phyloP scores from a whole-genome alignment of 140 eudicot species.

The Ambrosia hybrid region DNA sequence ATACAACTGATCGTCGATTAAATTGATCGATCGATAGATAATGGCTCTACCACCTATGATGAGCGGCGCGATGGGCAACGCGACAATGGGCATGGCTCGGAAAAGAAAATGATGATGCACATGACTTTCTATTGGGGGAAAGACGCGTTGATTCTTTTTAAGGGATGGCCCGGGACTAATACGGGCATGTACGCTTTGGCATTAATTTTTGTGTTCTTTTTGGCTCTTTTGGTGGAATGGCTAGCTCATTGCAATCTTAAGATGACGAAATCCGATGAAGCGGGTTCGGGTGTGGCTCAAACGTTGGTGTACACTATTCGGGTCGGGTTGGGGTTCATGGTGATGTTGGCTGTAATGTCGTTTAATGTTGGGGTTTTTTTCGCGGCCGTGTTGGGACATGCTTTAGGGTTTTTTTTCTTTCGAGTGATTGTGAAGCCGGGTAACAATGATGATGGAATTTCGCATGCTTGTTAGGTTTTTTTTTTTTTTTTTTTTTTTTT shows the following conservation, averaged over 20 bases:
- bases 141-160: constrained; percentile 36
- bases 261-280: constrained; percentile 9
- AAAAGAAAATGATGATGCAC: constrained; percentile 43
- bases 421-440: constrained; percentile 27
- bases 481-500: neutral
- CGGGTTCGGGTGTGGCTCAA: constrained; percentile 26
- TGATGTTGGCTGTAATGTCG: constrained; percentile 57
- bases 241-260: constrained; percentile 33
- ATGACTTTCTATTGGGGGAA: constrained; percentile 53
- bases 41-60: constrained; percentile 37
- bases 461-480: constrained; percentile 25
- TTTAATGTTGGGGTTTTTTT: constrained; percentile 49
- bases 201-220: constrained; percentile 32
- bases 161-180: constrained; percentile 40
- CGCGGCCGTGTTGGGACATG: constrained; percentile 43
- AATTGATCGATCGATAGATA: neutral
- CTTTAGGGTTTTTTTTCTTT: constrained; percentile 49
- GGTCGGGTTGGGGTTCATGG: constrained; percentile 42
- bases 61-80: neutral
- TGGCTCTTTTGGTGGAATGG: constrained; percentile 41
- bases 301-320: constrained; percentile 38
- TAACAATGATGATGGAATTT: constrained; percentile 21
- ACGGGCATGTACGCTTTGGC: constrained; percentile 28
- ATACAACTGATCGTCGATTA: neutral
- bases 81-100: constrained; percentile 25